A percentile compares a stretch with the other conserved stretches of the same genome.
Evolutionary conservation across 192 early-diverging fungal species (phyloP).

Genomic region (Coemansia sp.): DNA sequence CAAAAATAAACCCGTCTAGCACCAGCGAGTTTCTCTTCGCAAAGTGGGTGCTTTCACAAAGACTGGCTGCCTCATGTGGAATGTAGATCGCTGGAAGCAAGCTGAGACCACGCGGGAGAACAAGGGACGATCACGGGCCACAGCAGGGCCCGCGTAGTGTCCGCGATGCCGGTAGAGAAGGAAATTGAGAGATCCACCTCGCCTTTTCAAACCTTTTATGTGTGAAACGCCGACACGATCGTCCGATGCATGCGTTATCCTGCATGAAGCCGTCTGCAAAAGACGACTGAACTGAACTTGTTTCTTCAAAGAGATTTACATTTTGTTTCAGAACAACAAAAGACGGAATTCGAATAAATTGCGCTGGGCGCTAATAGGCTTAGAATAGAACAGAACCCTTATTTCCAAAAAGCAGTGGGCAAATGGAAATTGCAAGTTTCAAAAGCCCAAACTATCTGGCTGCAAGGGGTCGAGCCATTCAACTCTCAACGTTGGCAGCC

Average conservation of each 20-base stretch:
- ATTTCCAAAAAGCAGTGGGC: background rate
- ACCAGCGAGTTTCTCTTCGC: too few species aligned
- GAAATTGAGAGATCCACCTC: background rate
- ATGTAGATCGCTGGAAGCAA: background rate
- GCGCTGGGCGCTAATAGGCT: background rate
- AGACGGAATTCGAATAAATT: background rate
- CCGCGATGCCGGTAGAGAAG: slow-evolving; percentile 1
- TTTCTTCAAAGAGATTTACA: slow-evolving; percentile 1
- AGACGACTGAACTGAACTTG: background rate
- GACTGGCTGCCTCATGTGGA: background rate
- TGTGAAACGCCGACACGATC: background rate
- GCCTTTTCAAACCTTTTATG: background rate
- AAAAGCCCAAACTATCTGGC: background rate
- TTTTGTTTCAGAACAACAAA: background rate
- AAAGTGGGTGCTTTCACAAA: background rate
- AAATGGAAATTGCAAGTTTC: background rate
- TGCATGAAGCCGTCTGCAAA: background rate
- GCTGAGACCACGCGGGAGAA: background rate
- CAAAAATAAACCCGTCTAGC: too few species aligned
- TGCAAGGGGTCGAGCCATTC: slow-evolving; percentile 2
- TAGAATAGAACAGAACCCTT: too few species aligned
- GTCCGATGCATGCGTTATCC: background rate
- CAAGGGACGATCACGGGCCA: slow-evolving; percentile 2
- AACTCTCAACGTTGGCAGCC: background rate
- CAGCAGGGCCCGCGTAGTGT: background rate